Conservation (phyloP, 2,329 filamentous ascomycete genomes). For the Colletotrichum sp. region DNA sequence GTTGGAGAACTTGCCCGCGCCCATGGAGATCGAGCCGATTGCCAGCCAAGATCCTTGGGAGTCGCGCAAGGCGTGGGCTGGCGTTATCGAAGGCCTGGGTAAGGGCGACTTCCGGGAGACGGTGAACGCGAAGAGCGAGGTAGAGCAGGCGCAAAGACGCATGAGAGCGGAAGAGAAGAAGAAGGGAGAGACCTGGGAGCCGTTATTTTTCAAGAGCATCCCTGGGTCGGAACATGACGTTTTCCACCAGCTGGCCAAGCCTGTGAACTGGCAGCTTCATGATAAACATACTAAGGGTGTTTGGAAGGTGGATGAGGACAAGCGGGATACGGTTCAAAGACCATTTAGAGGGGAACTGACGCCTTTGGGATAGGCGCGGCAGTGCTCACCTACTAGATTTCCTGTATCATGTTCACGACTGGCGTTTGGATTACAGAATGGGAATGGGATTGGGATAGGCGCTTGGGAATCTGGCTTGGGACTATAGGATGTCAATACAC, state of each 20-base stretch:
- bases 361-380: slow-evolving; percentile 26
- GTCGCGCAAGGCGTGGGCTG: slow-evolving; percentile 79
- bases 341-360: slow-evolving; percentile 37
- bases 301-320: slow-evolving; percentile 36
- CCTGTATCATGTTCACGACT: not conserved
- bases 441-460: not conserved
- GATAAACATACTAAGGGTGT: slow-evolving; percentile 42
- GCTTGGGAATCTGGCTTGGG: not conserved
- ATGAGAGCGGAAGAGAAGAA: slow-evolving; percentile 72
- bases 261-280: slow-evolving; percentile 31
- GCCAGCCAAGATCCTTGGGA: slow-evolving; percentile 81
- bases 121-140: slow-evolving; percentile 74
- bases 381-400: not conserved
- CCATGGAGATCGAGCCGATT: slow-evolving; percentile 49
- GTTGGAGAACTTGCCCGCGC: slow-evolving; percentile 32
- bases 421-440: not conserved
- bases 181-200: slow-evolving; percentile 44
- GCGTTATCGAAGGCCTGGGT: slow-evolving; percentile 75
- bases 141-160: slow-evolving; percentile 82
- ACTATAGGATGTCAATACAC: not conserved
- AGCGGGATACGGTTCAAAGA: slow-evolving; percentile 26
- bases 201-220: slow-evolving; percentile 37
- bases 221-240: slow-evolving; percentile 29
- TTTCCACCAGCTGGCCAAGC: slow-evolving; percentile 35
- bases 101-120: slow-evolving; percentile 77